Base-by-base conservation (phyloP, 208 protist species). In the Trypanosoma caninum region DNA sequence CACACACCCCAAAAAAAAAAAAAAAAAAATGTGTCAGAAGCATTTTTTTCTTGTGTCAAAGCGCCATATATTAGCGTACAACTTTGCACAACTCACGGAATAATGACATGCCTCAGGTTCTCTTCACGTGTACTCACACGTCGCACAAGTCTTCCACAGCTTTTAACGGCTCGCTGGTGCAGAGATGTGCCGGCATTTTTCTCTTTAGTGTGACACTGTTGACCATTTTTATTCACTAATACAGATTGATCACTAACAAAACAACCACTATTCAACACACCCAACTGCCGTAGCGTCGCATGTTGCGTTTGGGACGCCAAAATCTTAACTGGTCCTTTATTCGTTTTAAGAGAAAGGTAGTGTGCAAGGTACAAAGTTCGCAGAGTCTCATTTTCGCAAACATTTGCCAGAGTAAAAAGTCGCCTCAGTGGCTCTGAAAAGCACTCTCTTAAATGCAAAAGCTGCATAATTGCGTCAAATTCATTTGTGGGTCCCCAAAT, bases 41-140 rank as follows among this genome's bases (percentile, higher is more conserved):
- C 45, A 28, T 9, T 5, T 23, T 47, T 47, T 2, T n/a, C 20
- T n/a, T 44, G 5, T n/a, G 5, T n/a, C 18, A 13, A 46, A 46
- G 0, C 2, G 18, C 2, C 41, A 46, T n/a, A 42, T n/a, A n/a
- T n/a, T n/a, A 58, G 27, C 28, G 52, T n/a, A 63, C 18, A 16
- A 46, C 41, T 2, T 20, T 20, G 25, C 41, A 8, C 38, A 11
- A 42, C 3, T 72, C 33, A 72, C 9, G 65, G 69, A 51, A 72
- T 84, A 51, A 84, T 75, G 7, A 80, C 83, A 48, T 89, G 82
- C 1, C 82, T 72, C 40, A 89, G 64, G 61, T 93, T 93, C 35
- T 90, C 87, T 54, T 93, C 87, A 38, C 87, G 67, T 10, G 59
- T 61, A 7, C 78, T 67, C 72, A 93, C 75, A 23, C 80, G 76